A percentile compares a stretch with the other conserved stretches of the same genome.
phyloP scores from a whole-genome alignment of 1,284 basidiomycete species.

The Fomitopsis schrenkii region DNA sequence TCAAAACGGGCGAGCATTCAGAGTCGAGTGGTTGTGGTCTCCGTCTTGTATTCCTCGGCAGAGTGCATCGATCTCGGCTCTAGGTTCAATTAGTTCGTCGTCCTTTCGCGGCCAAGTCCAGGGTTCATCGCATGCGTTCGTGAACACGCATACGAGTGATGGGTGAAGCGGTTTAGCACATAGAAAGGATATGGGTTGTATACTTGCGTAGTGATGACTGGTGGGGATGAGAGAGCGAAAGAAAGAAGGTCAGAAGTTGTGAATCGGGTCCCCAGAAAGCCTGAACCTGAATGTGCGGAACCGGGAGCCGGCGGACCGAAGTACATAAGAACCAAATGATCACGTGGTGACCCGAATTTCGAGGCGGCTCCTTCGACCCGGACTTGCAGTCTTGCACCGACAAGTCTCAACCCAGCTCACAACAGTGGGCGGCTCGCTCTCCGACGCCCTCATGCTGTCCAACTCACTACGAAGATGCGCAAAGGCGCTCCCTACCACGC shows the following conservation, averaged over 20 bases:
- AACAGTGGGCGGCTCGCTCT: neutral
- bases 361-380: neutral
- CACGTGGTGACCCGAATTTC: neutral
- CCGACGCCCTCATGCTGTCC: slow-evolving; percentile 18
- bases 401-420: neutral
- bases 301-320: neutral
- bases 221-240: neutral
- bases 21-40: neutral
- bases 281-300: neutral
- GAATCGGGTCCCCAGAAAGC: neutral
- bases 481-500: slow-evolving; percentile 39
- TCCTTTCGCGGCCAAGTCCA: too few species aligned
- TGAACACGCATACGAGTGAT: too few species aligned
- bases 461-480: slow-evolving; percentile 24
- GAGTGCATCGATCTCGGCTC: too few species aligned
- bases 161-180: too few species aligned
- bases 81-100: too few species aligned
- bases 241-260: neutral
- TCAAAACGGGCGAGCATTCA: too few species aligned
- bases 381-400: too few species aligned
- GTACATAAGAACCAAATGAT: neutral
- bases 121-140: too few species aligned
- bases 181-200: too few species aligned
- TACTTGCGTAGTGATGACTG: neutral
- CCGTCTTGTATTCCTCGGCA: neutral